Evolutionary conservation across 108 stramenopile species (phyloP).

Genomic region (Thalassiosira profunda): DNA sequence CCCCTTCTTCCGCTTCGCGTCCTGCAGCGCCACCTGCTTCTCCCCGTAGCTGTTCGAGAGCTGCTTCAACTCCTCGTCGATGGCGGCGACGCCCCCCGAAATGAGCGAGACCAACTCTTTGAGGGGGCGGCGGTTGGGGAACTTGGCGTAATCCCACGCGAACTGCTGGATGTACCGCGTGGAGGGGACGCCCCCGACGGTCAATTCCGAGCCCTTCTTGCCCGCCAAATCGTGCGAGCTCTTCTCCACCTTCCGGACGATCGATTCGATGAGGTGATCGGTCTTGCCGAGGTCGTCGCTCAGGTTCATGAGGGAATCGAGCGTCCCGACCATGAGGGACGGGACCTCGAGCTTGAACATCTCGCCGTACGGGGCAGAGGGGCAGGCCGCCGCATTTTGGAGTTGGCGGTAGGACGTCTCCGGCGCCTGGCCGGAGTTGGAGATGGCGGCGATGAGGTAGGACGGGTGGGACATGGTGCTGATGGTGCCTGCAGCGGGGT

Average conservation of each 20-base stretch:
- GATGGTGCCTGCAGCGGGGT: no score
- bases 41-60: slow-evolving; percentile 85
- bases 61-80: slow-evolving; percentile 94
- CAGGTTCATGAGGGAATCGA: slow-evolving; percentile 91
- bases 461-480: slow-evolving; percentile 16
- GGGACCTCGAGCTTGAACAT: slow-evolving; percentile 97
- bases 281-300: slow-evolving; percentile 91
- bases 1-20: slow-evolving; percentile 78
- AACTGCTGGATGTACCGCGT: slow-evolving; percentile 91
- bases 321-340: slow-evolving; percentile 91
- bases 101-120: slow-evolving; percentile 89
- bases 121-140: slow-evolving; percentile 88
- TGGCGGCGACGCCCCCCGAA: slow-evolving; percentile 74
- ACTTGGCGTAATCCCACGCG: slow-evolving; percentile 96
- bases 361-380: slow-evolving; percentile 85
- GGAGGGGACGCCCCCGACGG: slow-evolving; percentile 87
- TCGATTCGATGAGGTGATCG: slow-evolving; percentile 80
- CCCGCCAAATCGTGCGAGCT: slow-evolving; percentile 77
- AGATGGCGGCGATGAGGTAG: slow-evolving; percentile 84
- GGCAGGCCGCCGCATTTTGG: slow-evolving; percentile 90
- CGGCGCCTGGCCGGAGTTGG: slow-evolving; percentile 84
- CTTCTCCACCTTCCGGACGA: slow-evolving; percentile 92
- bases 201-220: slow-evolving; percentile 64
- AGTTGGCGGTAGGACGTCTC: slow-evolving; percentile 91
- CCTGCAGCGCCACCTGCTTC: slow-evolving; percentile 72